Base-by-base conservation (phyloP, 2,329 filamentous ascomycete genomes). In the Penicillium sp. region DNA sequence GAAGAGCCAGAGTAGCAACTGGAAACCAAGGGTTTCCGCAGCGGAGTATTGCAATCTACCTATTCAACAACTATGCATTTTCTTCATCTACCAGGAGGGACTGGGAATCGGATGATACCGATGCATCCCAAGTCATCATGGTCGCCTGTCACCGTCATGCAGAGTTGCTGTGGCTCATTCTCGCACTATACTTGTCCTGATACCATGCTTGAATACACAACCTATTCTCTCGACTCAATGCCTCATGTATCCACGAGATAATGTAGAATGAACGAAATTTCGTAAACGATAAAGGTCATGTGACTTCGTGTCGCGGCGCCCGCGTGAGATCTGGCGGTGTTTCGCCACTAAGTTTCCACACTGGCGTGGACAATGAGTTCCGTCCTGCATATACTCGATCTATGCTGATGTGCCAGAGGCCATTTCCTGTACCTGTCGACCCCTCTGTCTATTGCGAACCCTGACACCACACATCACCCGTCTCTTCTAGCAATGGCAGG, bases 281-380 rank as follows among this genome's bases (percentile, higher is more conserved):
- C 29, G 18, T 26, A 14, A 18, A 14, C 15, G 8, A 17, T 32
- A n/a, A 4, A 3, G n/a, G 13, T 18, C 51, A 54, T 47, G 51
- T 54, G 51, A 54, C 42, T 48, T 50, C 51, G 51, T 49, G 51
- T 52, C 51, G 50, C 48, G 48, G 34, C 29, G 36, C 37, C 25
- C 43, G 39, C 29, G 45, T 40, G 30, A 23, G 25, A 30, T 38
- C 41, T 42, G 28, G 35, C 20, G 25, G 30, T 22, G 22, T 30
- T 33, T 39, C 43, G 41, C 34, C 33, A 48, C 23, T 37, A 12
- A 31, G n/a, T 22, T 37, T 34, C 34, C 14, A 18, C 12, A 10
- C 33, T 13, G 27, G 15, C 14, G 26, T 37, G 36, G 33, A 33
- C 26, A 13, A 23, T 30, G 39, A 33, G 22, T 39, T 27, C 6